Conservation (phyloP, 345 rosid genomes). For the Citrus unshiu region DNA sequence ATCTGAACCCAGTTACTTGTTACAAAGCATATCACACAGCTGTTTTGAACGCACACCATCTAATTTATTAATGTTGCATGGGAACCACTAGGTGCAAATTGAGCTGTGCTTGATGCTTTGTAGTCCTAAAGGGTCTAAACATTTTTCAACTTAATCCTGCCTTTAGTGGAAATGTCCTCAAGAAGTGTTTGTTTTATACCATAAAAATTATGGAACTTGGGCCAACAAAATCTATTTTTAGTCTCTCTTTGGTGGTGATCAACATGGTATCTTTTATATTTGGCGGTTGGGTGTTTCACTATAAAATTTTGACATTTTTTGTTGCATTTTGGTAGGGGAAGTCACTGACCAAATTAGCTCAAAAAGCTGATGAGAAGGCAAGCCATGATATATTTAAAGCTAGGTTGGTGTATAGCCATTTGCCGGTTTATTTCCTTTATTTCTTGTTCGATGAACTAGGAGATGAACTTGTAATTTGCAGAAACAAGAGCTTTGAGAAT, state of each 20-base stretch:
- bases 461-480: constrained; percentile 29
- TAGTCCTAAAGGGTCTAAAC: neutral
- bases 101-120: neutral
- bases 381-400: constrained; percentile 80
- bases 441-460: constrained; percentile 18
- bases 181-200: neutral
- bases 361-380: constrained; percentile 78
- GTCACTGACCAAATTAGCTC: constrained; percentile 49
- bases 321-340: constrained; percentile 50
- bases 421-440: neutral
- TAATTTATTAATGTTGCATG: neutral
- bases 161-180: neutral
- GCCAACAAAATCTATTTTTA: neutral
- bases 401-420: constrained; percentile 46
- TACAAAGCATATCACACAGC: neutral
- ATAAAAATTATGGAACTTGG: neutral
- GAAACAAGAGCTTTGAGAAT: constrained; percentile 81
- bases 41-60: neutral
- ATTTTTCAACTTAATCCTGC: neutral
- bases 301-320: constrained; percentile 13
- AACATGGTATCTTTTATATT: neutral
- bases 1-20: neutral
- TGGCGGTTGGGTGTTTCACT: neutral
- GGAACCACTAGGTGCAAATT: neutral
- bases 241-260: neutral